Percentiles rank a stretch among this genome's conserved stretches.
phyloP scores from a whole-genome alignment of 345 rosid species.

The Salix dunnii region DNA sequence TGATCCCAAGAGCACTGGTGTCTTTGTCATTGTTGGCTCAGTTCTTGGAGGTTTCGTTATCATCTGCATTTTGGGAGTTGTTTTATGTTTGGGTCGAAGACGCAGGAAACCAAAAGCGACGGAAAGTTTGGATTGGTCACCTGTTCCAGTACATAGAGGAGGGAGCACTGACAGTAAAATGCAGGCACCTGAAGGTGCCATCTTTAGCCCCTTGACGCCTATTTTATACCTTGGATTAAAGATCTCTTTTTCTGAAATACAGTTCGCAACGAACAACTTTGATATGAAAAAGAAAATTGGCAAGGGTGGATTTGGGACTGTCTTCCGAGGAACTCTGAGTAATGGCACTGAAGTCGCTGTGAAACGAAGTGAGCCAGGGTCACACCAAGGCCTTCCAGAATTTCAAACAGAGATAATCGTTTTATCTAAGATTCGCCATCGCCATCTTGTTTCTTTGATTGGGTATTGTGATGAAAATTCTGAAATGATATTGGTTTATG shows the following conservation, averaged over 20 bases:
- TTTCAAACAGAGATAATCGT: slow-evolving; percentile 53
- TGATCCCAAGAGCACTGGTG: not conserved
- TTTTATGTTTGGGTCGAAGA: slow-evolving; percentile 16
- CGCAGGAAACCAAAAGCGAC: slow-evolving; percentile 26
- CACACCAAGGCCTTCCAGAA: slow-evolving; percentile 49
- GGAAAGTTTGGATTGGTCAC: slow-evolving; percentile 27
- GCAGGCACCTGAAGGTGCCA: slow-evolving; percentile 11
- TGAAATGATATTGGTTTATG: slow-evolving; percentile 61
- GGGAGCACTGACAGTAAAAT: slow-evolving; percentile 23
- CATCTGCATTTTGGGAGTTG: slow-evolving; percentile 24
- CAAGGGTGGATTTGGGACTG: slow-evolving; percentile 46
- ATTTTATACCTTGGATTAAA: slow-evolving; percentile 36
- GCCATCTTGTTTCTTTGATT: slow-evolving; percentile 60
- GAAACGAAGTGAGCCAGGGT: slow-evolving; percentile 42
- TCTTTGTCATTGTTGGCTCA: slow-evolving; percentile 25
- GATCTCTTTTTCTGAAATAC: slow-evolving; percentile 39
- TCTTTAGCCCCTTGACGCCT: slow-evolving; percentile 17
- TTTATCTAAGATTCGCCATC: slow-evolving; percentile 59
- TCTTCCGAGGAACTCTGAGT: slow-evolving; percentile 38
- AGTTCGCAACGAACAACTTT: slow-evolving; percentile 43
- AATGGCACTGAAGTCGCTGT: slow-evolving; percentile 44
- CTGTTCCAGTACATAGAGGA: slow-evolving; percentile 10
- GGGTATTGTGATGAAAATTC: slow-evolving; percentile 60
- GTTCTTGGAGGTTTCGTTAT: slow-evolving; percentile 27
- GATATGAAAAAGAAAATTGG: slow-evolving; percentile 35